Conservation (phyloP, 352 stramenopile genomes). For the Pythium brassicae region DNA sequence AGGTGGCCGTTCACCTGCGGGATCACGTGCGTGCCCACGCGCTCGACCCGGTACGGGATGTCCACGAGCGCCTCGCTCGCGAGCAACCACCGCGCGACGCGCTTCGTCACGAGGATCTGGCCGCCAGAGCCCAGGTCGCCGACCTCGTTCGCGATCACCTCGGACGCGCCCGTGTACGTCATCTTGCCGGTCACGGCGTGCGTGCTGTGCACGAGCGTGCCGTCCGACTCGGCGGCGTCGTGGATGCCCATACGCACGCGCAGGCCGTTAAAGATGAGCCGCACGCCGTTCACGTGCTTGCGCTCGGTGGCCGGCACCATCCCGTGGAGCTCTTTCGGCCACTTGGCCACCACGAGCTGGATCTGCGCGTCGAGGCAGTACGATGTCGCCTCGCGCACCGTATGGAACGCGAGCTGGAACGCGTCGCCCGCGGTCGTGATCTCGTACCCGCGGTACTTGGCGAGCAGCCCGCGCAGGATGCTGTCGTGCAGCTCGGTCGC, state of each 20-base stretch:
- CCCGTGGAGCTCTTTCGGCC: conserved; percentile 49
- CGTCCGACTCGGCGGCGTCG: conserved; percentile 49
- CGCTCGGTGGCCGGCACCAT: conserved; percentile 54
- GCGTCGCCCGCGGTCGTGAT: conserved; percentile 72
- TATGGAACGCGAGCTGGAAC: conserved; percentile 75
- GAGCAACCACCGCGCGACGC: conserved; percentile 45
- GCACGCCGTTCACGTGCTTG: conserved; percentile 28
- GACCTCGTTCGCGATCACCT: conserved; percentile 60
- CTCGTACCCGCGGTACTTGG: conserved; percentile 63
- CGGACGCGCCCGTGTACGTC: conserved; percentile 60
- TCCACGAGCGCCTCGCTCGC: conserved; percentile 18
- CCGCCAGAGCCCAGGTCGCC: conserved; percentile 60
- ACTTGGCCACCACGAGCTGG: conserved; percentile 49
- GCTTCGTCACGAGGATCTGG: conserved; percentile 65
- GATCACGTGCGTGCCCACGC: conserved; percentile 12
- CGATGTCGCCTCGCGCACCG: conserved; percentile 46
- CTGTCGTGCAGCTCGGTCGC: conserved; percentile 64
- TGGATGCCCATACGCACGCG: conserved; percentile 79
- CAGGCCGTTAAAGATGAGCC: conserved; percentile 53
- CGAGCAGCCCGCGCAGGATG: conserved; percentile 42
- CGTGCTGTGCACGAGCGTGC: conserved; percentile 39
- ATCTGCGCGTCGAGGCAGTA: conserved; percentile 72
- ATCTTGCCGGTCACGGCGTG: conserved; percentile 66
- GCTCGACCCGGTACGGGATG: conserved; percentile 2
- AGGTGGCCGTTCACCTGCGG: conserved; percentile 35